Evolutionary conservation across 352 stramenopile species (phyloP).

Genomic region (Nothophytophthora sp.): DNA sequence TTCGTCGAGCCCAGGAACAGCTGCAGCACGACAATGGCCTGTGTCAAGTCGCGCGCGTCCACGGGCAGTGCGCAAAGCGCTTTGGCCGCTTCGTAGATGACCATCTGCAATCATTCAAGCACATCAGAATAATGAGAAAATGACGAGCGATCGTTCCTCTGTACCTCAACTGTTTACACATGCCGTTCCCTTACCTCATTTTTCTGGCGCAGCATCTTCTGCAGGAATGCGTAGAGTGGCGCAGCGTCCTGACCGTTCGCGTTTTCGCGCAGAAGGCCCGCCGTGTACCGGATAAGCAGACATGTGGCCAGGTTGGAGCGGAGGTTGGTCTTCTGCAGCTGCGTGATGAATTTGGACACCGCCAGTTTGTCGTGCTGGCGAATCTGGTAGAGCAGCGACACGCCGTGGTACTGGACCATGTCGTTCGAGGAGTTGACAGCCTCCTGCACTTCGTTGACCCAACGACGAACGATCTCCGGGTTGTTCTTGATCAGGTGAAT

Average conservation of each 20-base stretch:
- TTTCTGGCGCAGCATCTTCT: slow-evolving; percentile 97
- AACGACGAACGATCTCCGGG: slow-evolving; percentile 92
- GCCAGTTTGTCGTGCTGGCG: slow-evolving; percentile 98
- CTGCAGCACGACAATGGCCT: slow-evolving; percentile 98
- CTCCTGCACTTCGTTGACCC: slow-evolving; percentile 99
- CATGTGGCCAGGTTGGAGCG: slow-evolving; percentile 95
- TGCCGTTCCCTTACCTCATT: slow-evolving; percentile 61
- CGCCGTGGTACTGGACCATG: slow-evolving; percentile 99
- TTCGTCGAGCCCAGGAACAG: slow-evolving; percentile 95
- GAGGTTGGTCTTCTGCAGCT: slow-evolving; percentile 94
- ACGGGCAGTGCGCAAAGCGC: slow-evolving; percentile 96
- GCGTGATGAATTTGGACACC: slow-evolving; percentile 95
- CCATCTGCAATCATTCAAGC: slow-evolving; percentile 83
- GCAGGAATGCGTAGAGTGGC: slow-evolving; percentile 90
- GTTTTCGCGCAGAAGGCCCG: slow-evolving; percentile 89
- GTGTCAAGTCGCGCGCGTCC: slow-evolving; percentile 95
- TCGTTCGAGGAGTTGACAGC: slow-evolving; percentile 95
- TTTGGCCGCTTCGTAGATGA: slow-evolving; percentile 99
- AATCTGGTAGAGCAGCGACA: slow-evolving; percentile 99
- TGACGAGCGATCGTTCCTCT: too few species aligned
- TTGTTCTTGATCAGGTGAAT: slow-evolving; percentile 95
- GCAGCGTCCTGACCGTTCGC: slow-evolving; percentile 78
- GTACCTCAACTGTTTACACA: not conserved
- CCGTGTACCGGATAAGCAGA: slow-evolving; percentile 97
- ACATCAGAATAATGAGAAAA: too few species aligned